Base-by-base conservation (phyloP, 352 stramenopile genomes). In the Phytopythium boreale region DNA sequence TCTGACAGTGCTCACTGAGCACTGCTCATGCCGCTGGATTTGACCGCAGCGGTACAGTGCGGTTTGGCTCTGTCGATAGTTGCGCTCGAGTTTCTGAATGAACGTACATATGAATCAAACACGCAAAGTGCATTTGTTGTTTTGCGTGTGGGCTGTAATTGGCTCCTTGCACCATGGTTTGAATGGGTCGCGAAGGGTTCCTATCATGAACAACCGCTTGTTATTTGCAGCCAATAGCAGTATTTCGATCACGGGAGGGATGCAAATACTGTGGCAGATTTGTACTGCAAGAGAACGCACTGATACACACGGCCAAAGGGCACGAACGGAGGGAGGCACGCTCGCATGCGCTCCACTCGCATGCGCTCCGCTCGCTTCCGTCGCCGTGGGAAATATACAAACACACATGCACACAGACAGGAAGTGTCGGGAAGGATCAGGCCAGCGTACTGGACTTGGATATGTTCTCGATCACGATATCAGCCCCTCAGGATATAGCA, bases 181-280 rank as follows among this genome's bases (percentile, higher is more conserved):
- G 67, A 78, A 76, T 53, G 56, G 71, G 74, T 87, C 75, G 70
- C 76, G 83, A 90, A 90, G 82, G 84, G 82, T 92, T 92, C 84
- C 84, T 92, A 92, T 92, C 84, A 90, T 89, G 79, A 92, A 87
- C 84, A 90, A 90, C 82, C 82, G 84, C 84, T 92, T 88, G 55
- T 57, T 92, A 76, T 92, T 67, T 84, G 84, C 84, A 92, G 75
- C 71, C 84, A 89, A 90, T 90, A 92, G 84, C 84, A 92, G 84
- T 92, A 88, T 79, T 71, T 87, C 86, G 84, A 79, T 63, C 75
- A 90, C 76, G 56, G 71, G 75, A 34, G 61, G 59, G 71, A 83
- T 70, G 67, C 84, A 88, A 87, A 70, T 82, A 90, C 84, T 90
- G 84, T 92, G 84, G 84, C 84, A 92, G 84, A 92, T 92, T 84